Evolutionary conservation across 495 filamentous ascomycete species (phyloP).

Genomic region (Evernia prunastri): DNA sequence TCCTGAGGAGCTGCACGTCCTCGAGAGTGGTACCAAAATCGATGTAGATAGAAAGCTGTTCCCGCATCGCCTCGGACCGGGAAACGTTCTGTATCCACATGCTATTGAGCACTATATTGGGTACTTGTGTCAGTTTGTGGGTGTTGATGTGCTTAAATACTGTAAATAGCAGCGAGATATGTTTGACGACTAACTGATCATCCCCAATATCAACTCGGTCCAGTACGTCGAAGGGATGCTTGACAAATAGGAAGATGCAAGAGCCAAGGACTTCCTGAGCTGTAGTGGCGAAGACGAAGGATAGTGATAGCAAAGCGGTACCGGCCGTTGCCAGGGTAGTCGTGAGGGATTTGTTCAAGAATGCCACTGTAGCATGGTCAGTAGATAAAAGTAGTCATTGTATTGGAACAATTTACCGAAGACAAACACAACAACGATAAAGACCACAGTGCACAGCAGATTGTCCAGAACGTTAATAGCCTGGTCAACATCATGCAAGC

Average conservation of each 20-base stretch:
- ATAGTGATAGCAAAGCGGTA: constrained; percentile 86
- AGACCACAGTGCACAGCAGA: constrained; percentile 69
- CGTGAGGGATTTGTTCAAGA: constrained; percentile 76
- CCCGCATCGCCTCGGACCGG: constrained; percentile 84
- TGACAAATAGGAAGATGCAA: constrained; percentile 97
- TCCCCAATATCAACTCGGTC: constrained; percentile 81
- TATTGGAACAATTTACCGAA: constrained; percentile 52
- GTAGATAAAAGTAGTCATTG: neutral
- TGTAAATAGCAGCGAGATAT: constrained; percentile 91
- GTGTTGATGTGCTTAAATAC: constrained; percentile 78
- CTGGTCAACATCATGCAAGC: constrained; percentile 96
- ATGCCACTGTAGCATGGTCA: constrained; percentile 51
- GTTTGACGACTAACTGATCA: constrained; percentile 75
- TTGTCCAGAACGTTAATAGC: constrained; percentile 86
- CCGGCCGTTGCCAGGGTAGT: constrained; percentile 90
- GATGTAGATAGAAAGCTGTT: constrained; percentile 70
- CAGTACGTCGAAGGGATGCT: constrained; percentile 89
- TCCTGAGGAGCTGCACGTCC: constrained; percentile 73
- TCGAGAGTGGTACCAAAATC: constrained; percentile 80
- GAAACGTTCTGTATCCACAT: constrained; percentile 91
- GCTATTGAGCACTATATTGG: constrained; percentile 85
- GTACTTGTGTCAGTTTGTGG: constrained; percentile 80
- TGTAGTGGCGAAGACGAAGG: constrained; percentile 88
- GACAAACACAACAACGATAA: constrained; percentile 75
- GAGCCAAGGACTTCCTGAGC: constrained; percentile 90